Percentiles rank a stretch among this genome's conserved stretches.
phyloP scores from a whole-genome alignment of 768 basidiomycete genomes.

The Sutorius australiensis region DNA sequence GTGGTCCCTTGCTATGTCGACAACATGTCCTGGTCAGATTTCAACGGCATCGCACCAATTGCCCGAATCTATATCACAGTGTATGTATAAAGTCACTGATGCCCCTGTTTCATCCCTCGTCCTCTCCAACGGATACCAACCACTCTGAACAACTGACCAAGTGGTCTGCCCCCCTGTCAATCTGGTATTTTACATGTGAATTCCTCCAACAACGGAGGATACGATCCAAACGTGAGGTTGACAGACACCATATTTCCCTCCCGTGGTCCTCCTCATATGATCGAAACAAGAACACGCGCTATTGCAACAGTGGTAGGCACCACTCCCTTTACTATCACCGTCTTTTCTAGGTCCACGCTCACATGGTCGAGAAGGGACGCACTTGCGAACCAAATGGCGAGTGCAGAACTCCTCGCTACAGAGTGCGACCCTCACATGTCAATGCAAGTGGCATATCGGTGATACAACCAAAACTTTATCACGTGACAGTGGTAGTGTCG shows the following conservation, averaged over 20 bases:
- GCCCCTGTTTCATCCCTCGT: not conserved
- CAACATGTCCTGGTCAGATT: not conserved
- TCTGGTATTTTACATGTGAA: not conserved
- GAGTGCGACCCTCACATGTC: not conserved
- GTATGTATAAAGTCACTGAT: too few species aligned
- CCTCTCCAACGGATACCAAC: not conserved
- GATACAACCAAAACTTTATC: not conserved
- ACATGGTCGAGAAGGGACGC: not conserved
- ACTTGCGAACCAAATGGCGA: not conserved
- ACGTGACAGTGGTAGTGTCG: too few species aligned
- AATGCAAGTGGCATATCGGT: conserved; percentile 4
- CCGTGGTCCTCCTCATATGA: not conserved
- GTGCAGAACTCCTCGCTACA: not conserved
- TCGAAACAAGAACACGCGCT: not conserved
- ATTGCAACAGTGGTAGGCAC: not conserved
- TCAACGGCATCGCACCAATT: too few species aligned
- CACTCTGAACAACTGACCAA: not conserved
- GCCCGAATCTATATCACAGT: too few species aligned
- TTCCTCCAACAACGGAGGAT: not conserved
- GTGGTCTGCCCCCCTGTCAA: not conserved
- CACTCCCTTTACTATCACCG: not conserved
- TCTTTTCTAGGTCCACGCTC: not conserved
- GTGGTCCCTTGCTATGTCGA: not conserved
- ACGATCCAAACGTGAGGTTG: conserved; percentile 4
- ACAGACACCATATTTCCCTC: not conserved